These are phyloP conservation scores for Eutrema heterophyllum DNA, from an alignment of 345 rosid genomes.

Conservation along the genomic window DNA sequence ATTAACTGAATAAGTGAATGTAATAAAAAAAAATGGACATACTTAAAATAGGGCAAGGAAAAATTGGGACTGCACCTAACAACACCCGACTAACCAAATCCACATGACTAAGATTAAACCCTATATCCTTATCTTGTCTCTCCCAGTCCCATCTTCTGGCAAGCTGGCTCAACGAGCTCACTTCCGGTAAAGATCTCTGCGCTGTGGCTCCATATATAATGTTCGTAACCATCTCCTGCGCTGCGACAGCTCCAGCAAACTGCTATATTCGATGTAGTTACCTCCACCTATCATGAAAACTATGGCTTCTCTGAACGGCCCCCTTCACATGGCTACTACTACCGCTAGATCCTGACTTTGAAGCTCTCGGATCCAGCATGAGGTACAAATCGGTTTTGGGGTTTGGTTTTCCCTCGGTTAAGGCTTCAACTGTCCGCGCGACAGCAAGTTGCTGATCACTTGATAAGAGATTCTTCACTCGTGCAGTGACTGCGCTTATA, in stretches of 20 bases:
- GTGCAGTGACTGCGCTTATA: too few species aligned
- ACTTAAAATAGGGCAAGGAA: too few species aligned
- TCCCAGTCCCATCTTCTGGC: slow-evolving; percentile 57
- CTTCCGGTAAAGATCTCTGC: slow-evolving; percentile 65
- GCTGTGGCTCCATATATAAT: slow-evolving; percentile 76
- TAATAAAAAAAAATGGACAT: too few species aligned
- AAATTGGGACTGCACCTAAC: neutral
- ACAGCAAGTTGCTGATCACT: slow-evolving; percentile 65
- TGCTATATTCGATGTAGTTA: slow-evolving; percentile 68
- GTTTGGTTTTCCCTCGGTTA: slow-evolving; percentile 75
- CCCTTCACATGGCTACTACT: slow-evolving; percentile 60
- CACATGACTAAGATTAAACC: neutral
- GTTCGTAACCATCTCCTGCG: slow-evolving; percentile 64
- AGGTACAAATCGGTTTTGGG: slow-evolving; percentile 70
- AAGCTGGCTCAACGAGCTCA: slow-evolving; percentile 83
- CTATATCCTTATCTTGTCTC: neutral
- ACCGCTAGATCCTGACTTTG: slow-evolving; percentile 54
- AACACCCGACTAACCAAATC: neutral
- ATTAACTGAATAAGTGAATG: too few species aligned
- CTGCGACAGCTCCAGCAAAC: slow-evolving; percentile 49
- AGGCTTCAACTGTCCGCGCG: slow-evolving; percentile 68
- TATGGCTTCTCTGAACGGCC: slow-evolving; percentile 77
- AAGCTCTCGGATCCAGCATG: slow-evolving; percentile 74
- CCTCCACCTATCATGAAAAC: slow-evolving; percentile 91
- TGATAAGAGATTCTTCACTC: slow-evolving; percentile 72